These are phyloP conservation scores for Phytophthora kernoviae DNA, from an alignment of 352 stramenopile species.

Conservation along the genomic window DNA sequence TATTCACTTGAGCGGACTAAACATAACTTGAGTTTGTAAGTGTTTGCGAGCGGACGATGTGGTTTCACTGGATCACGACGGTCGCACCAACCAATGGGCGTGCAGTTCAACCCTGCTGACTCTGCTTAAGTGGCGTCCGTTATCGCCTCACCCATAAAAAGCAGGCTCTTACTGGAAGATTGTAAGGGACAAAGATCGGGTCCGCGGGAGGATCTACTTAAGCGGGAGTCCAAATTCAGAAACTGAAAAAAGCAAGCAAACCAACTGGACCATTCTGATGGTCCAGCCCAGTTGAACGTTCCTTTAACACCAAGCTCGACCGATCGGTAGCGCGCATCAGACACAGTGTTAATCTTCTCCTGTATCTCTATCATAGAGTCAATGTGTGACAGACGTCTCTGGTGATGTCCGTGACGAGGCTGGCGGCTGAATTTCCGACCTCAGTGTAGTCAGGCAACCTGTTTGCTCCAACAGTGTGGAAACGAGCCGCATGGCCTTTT, in stretches of 20 bases:
- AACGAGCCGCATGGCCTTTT: constrained; percentile 1
- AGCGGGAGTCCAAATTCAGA: constrained; percentile 12
- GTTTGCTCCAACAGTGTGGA: neutral
- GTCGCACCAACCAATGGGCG: constrained; percentile 10
- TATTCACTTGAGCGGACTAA: too few species aligned
- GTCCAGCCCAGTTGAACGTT: neutral
- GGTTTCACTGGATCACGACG: constrained; percentile 1
- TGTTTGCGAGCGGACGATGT: neutral
- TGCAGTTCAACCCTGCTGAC: constrained; percentile 14
- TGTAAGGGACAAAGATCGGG: constrained; percentile 16
- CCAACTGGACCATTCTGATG: neutral
- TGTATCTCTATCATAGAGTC: too few species aligned
- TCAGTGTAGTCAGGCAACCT: neutral
- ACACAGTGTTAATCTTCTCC: too few species aligned
- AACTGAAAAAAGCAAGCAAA: constrained; percentile 3
- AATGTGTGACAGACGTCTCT: too few species aligned
- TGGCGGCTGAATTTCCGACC: neutral
- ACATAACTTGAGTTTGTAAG: neutral
- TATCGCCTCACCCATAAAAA: constrained; percentile 43
- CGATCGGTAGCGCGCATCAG: too few species aligned
- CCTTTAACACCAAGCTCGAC: too few species aligned
- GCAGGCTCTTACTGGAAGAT: neutral
- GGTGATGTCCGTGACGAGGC: neutral
- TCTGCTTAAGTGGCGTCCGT: constrained; percentile 26
- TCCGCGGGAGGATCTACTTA: constrained; percentile 7